Conservation (phyloP, 306 rosid genomes). For the Comarum palustre region DNA sequence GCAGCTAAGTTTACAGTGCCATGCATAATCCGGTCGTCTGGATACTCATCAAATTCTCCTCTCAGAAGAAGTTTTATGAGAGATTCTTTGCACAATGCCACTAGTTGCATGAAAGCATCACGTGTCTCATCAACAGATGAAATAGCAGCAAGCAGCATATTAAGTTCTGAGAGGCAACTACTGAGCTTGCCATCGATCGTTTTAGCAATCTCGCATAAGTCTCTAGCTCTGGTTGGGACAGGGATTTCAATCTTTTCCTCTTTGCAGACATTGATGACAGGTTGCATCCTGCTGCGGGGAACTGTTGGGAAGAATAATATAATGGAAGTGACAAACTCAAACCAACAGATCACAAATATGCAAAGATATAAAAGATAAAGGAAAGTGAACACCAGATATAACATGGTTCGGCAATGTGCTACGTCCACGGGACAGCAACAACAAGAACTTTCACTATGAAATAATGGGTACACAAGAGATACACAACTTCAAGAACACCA, state of each 20-base stretch:
- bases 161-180: neutral
- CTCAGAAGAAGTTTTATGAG: neutral
- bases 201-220: neutral
- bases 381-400: too few species aligned
- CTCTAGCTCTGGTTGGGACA: neutral
- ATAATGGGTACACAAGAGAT: too few species aligned
- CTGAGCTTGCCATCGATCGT: neutral
- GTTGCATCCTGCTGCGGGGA: neutral
- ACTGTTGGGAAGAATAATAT: too few species aligned
- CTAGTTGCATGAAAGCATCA: neutral
- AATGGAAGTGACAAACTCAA: too few species aligned
- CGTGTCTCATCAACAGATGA: neutral
- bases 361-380: too few species aligned
- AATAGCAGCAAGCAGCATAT: neutral
- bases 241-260: neutral
- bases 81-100: neutral
- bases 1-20: neutral
- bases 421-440: too few species aligned
- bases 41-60: neutral
- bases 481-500: too few species aligned
- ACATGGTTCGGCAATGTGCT: too few species aligned
- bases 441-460: too few species aligned
- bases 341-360: too few species aligned
- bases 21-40: neutral
- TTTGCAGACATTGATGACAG: neutral